Percentiles rank a stretch among this genome's conserved stretches.
phyloP scores from a whole-genome alignment of 192 early-diverging fungal species.

The Lunasporangiospora selenospora region DNA sequence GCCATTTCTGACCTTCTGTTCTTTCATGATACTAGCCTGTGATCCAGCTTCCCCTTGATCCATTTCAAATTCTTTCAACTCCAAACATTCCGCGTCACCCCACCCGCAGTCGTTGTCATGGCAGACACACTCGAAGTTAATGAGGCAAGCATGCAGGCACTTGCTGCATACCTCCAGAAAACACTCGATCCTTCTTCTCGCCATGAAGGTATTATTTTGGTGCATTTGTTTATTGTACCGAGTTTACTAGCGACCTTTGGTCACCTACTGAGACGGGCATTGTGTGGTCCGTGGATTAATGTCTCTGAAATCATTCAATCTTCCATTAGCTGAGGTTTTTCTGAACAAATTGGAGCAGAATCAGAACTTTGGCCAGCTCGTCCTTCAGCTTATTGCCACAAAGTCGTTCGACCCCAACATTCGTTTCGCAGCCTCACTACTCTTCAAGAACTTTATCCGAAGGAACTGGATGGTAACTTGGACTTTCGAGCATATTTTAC shows the following conservation, averaged over 20 bases:
- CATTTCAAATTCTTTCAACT: too few species aligned
- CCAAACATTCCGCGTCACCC: too few species aligned
- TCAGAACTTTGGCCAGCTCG: constrained; percentile 39
- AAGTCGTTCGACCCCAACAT: constrained; percentile 62
- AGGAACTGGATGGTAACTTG: constrained; percentile 82
- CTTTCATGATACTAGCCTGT: too few species aligned
- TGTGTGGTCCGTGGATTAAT: too few species aligned
- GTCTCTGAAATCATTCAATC: too few species aligned
- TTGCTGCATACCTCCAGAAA: constrained; percentile 62
- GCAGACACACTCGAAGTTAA: constrained; percentile 53
- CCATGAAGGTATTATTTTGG: constrained; percentile 59
- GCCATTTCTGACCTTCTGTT: too few species aligned
- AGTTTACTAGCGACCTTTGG: too few species aligned
- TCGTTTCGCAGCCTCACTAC: constrained; percentile 83
- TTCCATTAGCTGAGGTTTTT: constrained; percentile 14
- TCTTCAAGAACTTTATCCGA: constrained; percentile 98
- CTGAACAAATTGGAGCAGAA: constrained; percentile 23
- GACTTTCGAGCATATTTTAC: too few species aligned
- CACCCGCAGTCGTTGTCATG: too few species aligned
- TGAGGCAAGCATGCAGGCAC: constrained; percentile 53
- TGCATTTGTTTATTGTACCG: constrained; percentile 32
- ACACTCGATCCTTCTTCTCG: constrained; percentile 67
- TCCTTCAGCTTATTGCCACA: constrained; percentile 80
- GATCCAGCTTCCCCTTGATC: too few species aligned
- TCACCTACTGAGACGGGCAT: too few species aligned